Conservation (phyloP, 2,329 filamentous ascomycete genomes). For the Chaetomium strumarium region DNA sequence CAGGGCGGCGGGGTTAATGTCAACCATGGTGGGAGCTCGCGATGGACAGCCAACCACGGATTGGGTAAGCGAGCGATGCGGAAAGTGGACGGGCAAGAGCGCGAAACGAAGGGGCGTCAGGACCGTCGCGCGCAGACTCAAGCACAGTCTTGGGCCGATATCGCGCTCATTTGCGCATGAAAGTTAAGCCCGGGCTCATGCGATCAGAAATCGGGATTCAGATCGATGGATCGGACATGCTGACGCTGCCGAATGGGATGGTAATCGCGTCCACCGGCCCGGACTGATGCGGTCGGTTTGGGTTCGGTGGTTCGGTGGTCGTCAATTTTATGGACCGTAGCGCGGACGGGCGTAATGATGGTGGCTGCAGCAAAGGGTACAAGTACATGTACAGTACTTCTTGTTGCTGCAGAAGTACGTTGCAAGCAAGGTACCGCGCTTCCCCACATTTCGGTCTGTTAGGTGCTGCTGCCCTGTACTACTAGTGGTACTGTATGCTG, state of each 20-base stretch:
- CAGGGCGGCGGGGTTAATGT: slow-evolving; percentile 64
- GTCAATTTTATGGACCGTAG: slow-evolving; percentile 32
- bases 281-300: slow-evolving; percentile 23
- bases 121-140: slow-evolving; percentile 42
- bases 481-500: slow-evolving; percentile 9
- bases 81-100: slow-evolving; percentile 16
- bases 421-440: slow-evolving; percentile 6
- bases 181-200: slow-evolving; percentile 33
- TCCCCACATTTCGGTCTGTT: neutral
- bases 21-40: slow-evolving; percentile 47
- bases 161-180: slow-evolving; percentile 40
- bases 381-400: too few species aligned
- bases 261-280: slow-evolving; percentile 27
- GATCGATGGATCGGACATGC: slow-evolving; percentile 41
- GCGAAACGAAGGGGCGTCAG: slow-evolving; percentile 22
- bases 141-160: slow-evolving; percentile 41
- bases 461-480: neutral
- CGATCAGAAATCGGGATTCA: slow-evolving; percentile 38
- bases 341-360: slow-evolving; percentile 4
- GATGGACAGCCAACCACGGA: slow-evolving; percentile 2
- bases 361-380: slow-evolving; percentile 1
- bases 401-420: neutral
- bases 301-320: slow-evolving; percentile 24
- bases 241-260: slow-evolving; percentile 38
- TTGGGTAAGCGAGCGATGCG: slow-evolving; percentile 5